Conservation (phyloP, 1,284 basidiomycete genomes). For the Ganoderma resinaceum region DNA sequence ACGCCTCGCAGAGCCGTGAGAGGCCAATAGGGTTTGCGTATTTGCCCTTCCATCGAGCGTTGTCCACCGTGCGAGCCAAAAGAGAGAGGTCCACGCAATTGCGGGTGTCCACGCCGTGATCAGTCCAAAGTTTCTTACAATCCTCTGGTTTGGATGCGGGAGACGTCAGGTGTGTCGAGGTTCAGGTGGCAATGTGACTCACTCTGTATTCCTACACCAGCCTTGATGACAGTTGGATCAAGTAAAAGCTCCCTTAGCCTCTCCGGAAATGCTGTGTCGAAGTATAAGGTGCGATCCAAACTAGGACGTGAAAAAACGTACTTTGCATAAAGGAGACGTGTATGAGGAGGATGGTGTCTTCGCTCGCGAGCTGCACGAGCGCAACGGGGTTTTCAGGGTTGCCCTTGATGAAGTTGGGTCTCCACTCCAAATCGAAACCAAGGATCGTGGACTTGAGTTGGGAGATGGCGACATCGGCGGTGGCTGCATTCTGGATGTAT, state of each 20-base stretch:
- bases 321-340: slow-evolving; percentile 69
- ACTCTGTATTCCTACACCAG: slow-evolving; percentile 77
- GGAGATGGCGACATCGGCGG: slow-evolving; percentile 35
- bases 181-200: slow-evolving; percentile 31
- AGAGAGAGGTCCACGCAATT: slow-evolving; percentile 74
- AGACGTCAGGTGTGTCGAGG: neutral
- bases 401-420: slow-evolving; percentile 60
- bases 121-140: slow-evolving; percentile 64
- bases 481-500: slow-evolving; percentile 36
- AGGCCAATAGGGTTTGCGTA: slow-evolving; percentile 65
- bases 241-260: slow-evolving; percentile 57
- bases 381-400: slow-evolving; percentile 67
- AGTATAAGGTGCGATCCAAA: neutral
- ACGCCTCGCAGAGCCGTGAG: slow-evolving; percentile 63
- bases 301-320: slow-evolving; percentile 37
- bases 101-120: slow-evolving; percentile 55
- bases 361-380: slow-evolving; percentile 70
- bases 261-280: slow-evolving; percentile 57
- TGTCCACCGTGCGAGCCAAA: slow-evolving; percentile 73
- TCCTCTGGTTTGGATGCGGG: slow-evolving; percentile 53
- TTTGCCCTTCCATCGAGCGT: slow-evolving; percentile 69
- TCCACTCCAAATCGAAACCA: slow-evolving; percentile 82
- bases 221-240: slow-evolving; percentile 60
- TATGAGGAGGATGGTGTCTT: slow-evolving; percentile 60
- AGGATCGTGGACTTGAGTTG: slow-evolving; percentile 39